A percentile compares a stretch with the other conserved stretches of the same genome.
Evolutionary conservation across 495 filamentous ascomycete species (phyloP).

Genomic region (Lichina pygmaea): DNA sequence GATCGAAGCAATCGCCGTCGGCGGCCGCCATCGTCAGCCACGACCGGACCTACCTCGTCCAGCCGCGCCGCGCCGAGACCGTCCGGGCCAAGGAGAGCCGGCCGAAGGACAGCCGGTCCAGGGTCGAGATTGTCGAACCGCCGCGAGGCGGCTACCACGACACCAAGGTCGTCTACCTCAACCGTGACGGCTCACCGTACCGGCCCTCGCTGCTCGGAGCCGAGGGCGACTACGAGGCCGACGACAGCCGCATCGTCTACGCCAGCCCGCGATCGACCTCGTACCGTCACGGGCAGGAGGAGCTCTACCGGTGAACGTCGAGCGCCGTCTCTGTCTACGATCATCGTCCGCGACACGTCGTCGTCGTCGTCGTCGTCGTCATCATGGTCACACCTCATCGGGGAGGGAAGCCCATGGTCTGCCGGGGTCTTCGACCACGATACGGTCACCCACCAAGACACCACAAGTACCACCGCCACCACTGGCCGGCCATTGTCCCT

Average conservation of each 20-base stretch:
- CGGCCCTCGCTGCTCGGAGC: neutral
- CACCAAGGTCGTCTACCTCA: neutral
- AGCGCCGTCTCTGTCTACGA: too few relatives aligned
- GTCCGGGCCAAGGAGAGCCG: neutral
- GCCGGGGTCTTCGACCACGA: too few relatives aligned
- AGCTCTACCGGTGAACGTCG: neutral
- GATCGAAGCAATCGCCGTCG: neutral
- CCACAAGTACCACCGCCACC: too few relatives aligned
- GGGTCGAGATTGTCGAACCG: neutral
- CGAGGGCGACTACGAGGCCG: neutral
- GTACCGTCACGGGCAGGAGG: neutral
- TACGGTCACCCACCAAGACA: too few relatives aligned
- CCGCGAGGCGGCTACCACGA: neutral
- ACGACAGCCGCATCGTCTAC: neutral
- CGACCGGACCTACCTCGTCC: slow-evolving; percentile 16
- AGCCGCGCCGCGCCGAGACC: slow-evolving; percentile 10
- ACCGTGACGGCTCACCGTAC: neutral
- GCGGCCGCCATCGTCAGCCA: slow-evolving; percentile 15
- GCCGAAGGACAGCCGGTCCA: neutral
- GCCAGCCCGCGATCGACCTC: neutral
- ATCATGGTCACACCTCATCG: too few relatives aligned
- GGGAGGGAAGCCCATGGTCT: too few relatives aligned
- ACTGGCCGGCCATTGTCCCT: too few relatives aligned
- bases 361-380: too few relatives aligned
- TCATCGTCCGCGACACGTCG: too few relatives aligned